phyloP scores from a whole-genome alignment of 208 protist species.

The Porcisia hertigi region DNA sequence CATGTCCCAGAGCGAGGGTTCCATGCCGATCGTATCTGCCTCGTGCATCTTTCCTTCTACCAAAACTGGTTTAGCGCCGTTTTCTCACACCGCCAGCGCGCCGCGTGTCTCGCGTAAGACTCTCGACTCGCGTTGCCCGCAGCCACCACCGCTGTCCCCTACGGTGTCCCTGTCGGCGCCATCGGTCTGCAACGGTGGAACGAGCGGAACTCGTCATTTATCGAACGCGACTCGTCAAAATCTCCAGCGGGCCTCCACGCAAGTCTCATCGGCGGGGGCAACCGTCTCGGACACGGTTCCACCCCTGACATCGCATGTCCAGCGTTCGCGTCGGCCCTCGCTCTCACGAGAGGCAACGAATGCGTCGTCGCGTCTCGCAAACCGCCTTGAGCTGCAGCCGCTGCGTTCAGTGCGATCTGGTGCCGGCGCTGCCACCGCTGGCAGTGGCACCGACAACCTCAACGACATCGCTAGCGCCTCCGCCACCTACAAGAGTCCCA shows the following conservation, averaged over 20 bases:
- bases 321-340: slow-evolving; percentile 7
- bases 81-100: not conserved
- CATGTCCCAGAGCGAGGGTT: not conserved
- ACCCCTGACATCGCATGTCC: not conserved
- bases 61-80: not conserved
- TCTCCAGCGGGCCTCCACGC: not conserved
- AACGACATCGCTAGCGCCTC: not conserved
- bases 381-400: slow-evolving; percentile 10
- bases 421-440: not conserved
- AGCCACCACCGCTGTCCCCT: not conserved
- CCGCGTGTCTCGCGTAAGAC: not conserved
- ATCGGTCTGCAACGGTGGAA: not conserved
- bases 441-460: not conserved
- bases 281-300: not conserved
- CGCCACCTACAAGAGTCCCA: not conserved
- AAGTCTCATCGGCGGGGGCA: not conserved
- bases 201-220: not conserved
- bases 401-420: not conserved
- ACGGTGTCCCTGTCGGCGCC: not conserved
- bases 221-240: not conserved
- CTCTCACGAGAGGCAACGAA: slow-evolving; percentile 19
- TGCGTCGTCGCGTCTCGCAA: slow-evolving; percentile 11
- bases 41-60: not conserved
- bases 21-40: not conserved
- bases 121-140: not conserved